These are phyloP conservation scores for Colletotrichum kahawae DNA, from an alignment of 2,329 filamentous ascomycete genomes.

Conservation along the genomic window DNA sequence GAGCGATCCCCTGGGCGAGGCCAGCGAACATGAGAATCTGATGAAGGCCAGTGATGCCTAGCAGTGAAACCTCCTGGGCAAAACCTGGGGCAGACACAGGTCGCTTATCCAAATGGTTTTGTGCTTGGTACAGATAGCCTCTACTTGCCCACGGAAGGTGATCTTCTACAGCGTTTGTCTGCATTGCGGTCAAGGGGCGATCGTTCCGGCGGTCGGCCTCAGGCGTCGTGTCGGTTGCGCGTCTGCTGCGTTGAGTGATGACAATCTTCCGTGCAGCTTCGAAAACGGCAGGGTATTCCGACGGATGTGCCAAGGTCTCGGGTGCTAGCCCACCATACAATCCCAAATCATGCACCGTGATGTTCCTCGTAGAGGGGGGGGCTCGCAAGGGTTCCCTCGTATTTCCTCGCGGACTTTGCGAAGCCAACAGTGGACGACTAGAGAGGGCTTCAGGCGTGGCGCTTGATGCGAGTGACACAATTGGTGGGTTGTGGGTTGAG, in stretches of 20 bases:
- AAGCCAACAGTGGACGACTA: not conserved
- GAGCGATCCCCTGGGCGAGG: not conserved
- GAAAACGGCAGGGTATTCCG: not conserved
- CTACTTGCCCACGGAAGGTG: not conserved
- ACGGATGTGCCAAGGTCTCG: not conserved
- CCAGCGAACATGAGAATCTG: not conserved
- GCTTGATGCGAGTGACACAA: not conserved
- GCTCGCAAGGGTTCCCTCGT: not conserved
- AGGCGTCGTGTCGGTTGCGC: not conserved
- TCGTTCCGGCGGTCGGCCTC: not conserved
- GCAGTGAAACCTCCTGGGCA: not conserved
- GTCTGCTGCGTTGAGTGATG: not conserved
- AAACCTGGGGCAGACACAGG: not conserved
- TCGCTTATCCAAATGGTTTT: not conserved
- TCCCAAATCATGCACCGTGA: not conserved
- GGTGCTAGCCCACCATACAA: not conserved
- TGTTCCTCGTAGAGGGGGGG: not conserved
- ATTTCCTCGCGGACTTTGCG: not conserved
- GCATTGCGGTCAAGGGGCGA: not conserved
- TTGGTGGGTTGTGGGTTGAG: not conserved
- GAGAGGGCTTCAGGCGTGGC: not conserved
- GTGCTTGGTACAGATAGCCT: not conserved
- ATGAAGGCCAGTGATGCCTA: not conserved
- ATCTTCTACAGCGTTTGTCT: not conserved
- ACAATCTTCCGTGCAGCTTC: conserved; percentile 3